A percentile compares a stretch with the other conserved stretches of the same genome.
These are phyloP conservation scores for Tephrocybe sp. DNA, from an alignment of 768 basidiomycete genomes.

Conservation along the genomic window DNA sequence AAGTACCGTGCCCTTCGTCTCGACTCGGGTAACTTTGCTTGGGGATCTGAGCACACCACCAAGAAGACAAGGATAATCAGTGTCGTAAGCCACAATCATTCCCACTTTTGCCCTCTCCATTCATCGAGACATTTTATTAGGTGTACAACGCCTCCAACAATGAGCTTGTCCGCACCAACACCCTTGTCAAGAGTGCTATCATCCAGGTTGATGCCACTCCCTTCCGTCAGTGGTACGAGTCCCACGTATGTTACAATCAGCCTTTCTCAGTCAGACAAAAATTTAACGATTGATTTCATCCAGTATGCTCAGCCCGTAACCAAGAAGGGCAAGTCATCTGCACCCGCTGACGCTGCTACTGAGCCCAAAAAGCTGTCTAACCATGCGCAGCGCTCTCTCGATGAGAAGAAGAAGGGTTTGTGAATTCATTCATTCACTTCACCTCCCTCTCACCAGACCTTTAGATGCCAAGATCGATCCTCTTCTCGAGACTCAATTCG, in stretches of 20 bases:
- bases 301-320: constrained; percentile 96
- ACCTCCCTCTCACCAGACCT: neutral
- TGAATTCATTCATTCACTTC: neutral
- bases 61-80: constrained; percentile 95
- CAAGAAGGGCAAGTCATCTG: constrained; percentile 77
- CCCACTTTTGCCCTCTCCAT: neutral
- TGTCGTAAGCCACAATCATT: constrained; percentile 65
- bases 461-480: constrained; percentile 89
- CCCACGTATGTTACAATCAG: constrained; percentile 68
- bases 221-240: constrained; percentile 99
- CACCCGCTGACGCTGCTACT: constrained; percentile 44
- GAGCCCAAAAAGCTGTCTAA: constrained; percentile 82
- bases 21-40: constrained; percentile 97
- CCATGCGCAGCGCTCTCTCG: constrained; percentile 84
- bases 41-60: constrained; percentile 94
- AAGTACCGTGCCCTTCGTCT: constrained; percentile 97
- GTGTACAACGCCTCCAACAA: constrained; percentile 99
- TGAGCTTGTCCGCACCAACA: constrained; percentile 99
- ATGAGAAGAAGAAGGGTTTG: constrained; percentile 89
- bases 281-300: neutral
- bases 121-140: constrained; percentile 34
- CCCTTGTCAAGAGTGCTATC: constrained; percentile 94
- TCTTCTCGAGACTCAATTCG: constrained; percentile 86
- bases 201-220: constrained; percentile 98
- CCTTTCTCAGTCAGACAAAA: constrained; percentile 1